phyloP scores from a whole-genome alignment of 2,329 filamentous ascomycete species.

The Aspergillus latus region DNA sequence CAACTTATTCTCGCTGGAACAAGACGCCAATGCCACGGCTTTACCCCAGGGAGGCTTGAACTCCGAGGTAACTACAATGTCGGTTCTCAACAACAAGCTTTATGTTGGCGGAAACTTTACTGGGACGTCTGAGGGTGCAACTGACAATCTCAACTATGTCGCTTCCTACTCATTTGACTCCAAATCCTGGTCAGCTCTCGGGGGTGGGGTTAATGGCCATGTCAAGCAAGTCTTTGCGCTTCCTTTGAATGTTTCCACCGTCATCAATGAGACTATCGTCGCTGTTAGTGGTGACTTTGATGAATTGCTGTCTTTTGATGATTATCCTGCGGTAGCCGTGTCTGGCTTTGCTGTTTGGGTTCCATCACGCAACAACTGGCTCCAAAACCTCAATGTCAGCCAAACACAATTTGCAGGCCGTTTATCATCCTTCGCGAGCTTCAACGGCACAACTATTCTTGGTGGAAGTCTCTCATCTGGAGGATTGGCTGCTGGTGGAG shows the following conservation, averaged over 20 bases:
- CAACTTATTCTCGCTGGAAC: conserved; percentile 74
- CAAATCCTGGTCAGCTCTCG: conserved; percentile 74
- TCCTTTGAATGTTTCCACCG: conserved; percentile 71
- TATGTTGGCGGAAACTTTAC: conserved; percentile 87
- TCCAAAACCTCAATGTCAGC: conserved; percentile 70
- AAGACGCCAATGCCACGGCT: conserved; percentile 59
- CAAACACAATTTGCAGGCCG: conserved; percentile 69
- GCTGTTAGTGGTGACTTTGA: conserved; percentile 79
- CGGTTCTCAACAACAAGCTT: conserved; percentile 63
- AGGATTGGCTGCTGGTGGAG: conserved; percentile 70
- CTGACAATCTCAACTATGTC: conserved; percentile 68
- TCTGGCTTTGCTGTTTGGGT: conserved; percentile 90
- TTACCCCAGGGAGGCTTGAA: conserved; percentile 74
- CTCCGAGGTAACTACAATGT: conserved; percentile 70
- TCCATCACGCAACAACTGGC: conserved; percentile 79
- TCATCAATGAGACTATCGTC: conserved; percentile 69
- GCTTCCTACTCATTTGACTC: conserved; percentile 70
- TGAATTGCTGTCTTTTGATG: conserved; percentile 65
- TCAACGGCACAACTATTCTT: conserved; percentile 63
- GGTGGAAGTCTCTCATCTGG: conserved; percentile 81
- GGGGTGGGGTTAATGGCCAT: conserved; percentile 78
- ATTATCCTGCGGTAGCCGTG: conserved; percentile 61
- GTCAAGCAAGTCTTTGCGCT: conserved; percentile 75
- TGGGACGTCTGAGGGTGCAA: conserved; percentile 63
- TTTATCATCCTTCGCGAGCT: conserved; percentile 67